Evolutionary conservation across 352 stramenopile species (phyloP).

Genomic region (Stramenopiles sp.): DNA sequence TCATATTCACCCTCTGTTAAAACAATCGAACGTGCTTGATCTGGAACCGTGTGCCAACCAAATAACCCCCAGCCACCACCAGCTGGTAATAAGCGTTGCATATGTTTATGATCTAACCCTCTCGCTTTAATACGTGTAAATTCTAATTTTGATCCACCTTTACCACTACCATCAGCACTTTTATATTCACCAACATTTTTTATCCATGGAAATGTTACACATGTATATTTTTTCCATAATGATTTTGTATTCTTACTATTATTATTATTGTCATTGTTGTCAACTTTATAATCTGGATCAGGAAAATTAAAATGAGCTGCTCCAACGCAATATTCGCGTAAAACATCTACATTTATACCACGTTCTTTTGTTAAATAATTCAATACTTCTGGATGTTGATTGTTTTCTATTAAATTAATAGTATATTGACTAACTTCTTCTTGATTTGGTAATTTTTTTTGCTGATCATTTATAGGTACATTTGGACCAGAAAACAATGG

Average conservation of each 20-base stretch:
- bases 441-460: too few relatives aligned
- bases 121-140: slow-evolving; percentile 47
- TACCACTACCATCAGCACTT: not conserved
- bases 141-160: too few relatives aligned
- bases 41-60: slow-evolving; percentile 87
- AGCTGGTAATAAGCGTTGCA: slow-evolving; percentile 57
- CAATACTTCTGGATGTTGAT: too few relatives aligned
- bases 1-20: too few relatives aligned
- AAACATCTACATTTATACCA: too few relatives aligned
- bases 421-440: too few relatives aligned
- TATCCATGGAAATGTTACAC: not conserved
- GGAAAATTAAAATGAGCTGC: not conserved
- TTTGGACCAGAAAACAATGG: not conserved
- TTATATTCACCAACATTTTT: not conserved
- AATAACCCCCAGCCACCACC: slow-evolving; percentile 92
- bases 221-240: not conserved
- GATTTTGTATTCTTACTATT: not conserved
- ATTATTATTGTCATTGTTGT: not conserved
- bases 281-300: not conserved
- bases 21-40: slow-evolving; percentile 62
- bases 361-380: too few relatives aligned
- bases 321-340: too few relatives aligned
- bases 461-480: not conserved
- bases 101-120: slow-evolving; percentile 51
- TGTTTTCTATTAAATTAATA: too few relatives aligned